Evolutionary conservation across 1,284 basidiomycete genomes (phyloP).

Genomic region (Pseudozyma tsukubaensis): DNA sequence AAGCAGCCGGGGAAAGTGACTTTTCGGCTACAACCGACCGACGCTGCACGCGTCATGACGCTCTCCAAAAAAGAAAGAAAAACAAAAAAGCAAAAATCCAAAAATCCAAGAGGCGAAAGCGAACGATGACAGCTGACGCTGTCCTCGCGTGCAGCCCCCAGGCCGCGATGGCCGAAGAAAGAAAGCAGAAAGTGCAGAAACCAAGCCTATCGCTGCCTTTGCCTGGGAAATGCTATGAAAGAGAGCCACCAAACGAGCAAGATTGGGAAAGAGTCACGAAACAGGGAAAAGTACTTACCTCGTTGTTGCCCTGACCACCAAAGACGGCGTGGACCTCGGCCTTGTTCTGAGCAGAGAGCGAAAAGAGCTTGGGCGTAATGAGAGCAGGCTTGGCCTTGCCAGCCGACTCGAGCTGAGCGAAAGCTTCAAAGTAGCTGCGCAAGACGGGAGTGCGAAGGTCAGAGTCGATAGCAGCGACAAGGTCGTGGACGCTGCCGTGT

Average conservation of each 20-base stretch:
- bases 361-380: conserved; percentile 77
- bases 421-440: conserved; percentile 82
- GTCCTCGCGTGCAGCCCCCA: background rate
- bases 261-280: background rate
- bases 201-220: background rate
- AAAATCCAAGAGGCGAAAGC: conserved; percentile 3
- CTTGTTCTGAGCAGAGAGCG: conserved; percentile 77
- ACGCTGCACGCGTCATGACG: conserved; percentile 12
- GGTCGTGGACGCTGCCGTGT: conserved; percentile 78
- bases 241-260: background rate
- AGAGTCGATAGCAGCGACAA: conserved; percentile 80
- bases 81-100: conserved; percentile 10
- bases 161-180: background rate
- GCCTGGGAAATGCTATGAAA: background rate
- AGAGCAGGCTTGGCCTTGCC: conserved; percentile 74
- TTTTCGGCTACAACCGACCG: background rate
- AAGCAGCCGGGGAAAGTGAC: background rate
- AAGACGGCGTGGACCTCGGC: conserved; percentile 92
- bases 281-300: conserved; percentile 71
- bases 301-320: conserved; percentile 98
- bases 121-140: conserved; percentile 7
- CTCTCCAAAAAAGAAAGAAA: conserved; percentile 8
- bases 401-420: conserved; percentile 78
- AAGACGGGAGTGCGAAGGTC: conserved; percentile 83
- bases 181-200: background rate